Base-by-base conservation (phyloP, 148 eudicot species). In the Dysphania ambrosioides region DNA sequence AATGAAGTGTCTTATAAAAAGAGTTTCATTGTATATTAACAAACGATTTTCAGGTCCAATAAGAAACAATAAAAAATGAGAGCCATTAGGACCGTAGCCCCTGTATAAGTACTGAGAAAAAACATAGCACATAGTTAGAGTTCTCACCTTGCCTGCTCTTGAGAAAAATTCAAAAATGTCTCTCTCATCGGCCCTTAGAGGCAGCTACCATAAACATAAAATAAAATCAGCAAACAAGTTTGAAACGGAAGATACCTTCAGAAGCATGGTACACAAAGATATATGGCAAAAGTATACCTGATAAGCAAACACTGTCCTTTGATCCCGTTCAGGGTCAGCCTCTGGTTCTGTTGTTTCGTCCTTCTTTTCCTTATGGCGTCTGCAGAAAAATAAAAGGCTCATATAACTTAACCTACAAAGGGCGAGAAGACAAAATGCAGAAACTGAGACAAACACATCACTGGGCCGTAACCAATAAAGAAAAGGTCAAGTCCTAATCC, bases 241-340 rank as follows among this genome's bases (percentile, higher is more conserved):
- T 66, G 15, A 8, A n/a, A 38, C 35, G 64, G 18, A 36, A 26
- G 29, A 38, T 10, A 9, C 21, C 2, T 12, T 34, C 27, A 70
- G 24, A 64, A 60, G 21, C 30, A 77, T 21, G 35, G 10, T 47
- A n/a, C 38, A 59, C 36, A 66, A 18, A n/a, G n/a, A n/a, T n/a
- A n/a, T n/a, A n/a, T n/a, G 58, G 38, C 24, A 71, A 47, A 24
- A 60, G 36, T n/a, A 40, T 73, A 91, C 98, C 91, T 93, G 98
- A 83, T 89, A 93, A 78, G 94, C 97, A 88, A 93, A 93, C 68
- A 93, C 98, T 15, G 98, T 91, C 61, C 94, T 86, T 80, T 91
- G 97, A 77, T 91, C 98, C 62, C 98, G 81, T 79, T 93, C 98
- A 59, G 98, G 98, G 72, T 91, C 98, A 78, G 79, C 90, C 84